Conservation (phyloP, 148 eudicot genomes). For the Nepenthes mirabilis region DNA sequence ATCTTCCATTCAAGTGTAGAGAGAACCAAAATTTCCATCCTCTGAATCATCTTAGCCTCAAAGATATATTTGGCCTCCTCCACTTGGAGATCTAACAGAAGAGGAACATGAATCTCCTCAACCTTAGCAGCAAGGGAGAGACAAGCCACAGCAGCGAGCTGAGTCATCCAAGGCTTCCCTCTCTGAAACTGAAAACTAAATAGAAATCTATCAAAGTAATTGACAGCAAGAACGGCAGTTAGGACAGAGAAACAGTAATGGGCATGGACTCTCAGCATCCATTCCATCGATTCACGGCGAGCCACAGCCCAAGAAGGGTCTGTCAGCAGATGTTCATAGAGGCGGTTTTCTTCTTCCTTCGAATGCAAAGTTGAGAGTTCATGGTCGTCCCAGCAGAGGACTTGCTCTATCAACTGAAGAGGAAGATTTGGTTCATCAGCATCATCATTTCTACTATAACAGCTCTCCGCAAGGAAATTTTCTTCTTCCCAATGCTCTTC, state of each 20-base stretch:
- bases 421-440: neutral
- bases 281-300: constrained; percentile 22
- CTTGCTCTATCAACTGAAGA: constrained; percentile 15
- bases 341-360: constrained; percentile 19
- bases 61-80: constrained; percentile 45
- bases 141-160: constrained; percentile 46
- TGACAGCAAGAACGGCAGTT: constrained; percentile 37
- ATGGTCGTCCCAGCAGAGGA: constrained; percentile 40
- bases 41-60: constrained; percentile 54
- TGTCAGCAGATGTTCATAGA: neutral
- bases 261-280: constrained; percentile 25
- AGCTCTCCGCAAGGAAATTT: neutral
- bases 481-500: constrained; percentile 18
- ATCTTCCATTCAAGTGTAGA: constrained; percentile 60
- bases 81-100: constrained; percentile 51
- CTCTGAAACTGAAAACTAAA: constrained; percentile 20
- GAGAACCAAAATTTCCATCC: constrained; percentile 63
- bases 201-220: constrained; percentile 44
- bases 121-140: constrained; percentile 61
- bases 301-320: constrained; percentile 9
- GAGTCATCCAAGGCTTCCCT: constrained; percentile 47
- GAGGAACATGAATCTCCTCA: constrained; percentile 54
- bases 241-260: constrained; percentile 24
- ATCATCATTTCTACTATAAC: neutral
- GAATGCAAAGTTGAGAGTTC: constrained; percentile 28